A percentile compares a stretch with the other conserved stretches of the same genome.
Conservation (phyloP, 116 monocot genomes). For the Iris pallida region DNA sequence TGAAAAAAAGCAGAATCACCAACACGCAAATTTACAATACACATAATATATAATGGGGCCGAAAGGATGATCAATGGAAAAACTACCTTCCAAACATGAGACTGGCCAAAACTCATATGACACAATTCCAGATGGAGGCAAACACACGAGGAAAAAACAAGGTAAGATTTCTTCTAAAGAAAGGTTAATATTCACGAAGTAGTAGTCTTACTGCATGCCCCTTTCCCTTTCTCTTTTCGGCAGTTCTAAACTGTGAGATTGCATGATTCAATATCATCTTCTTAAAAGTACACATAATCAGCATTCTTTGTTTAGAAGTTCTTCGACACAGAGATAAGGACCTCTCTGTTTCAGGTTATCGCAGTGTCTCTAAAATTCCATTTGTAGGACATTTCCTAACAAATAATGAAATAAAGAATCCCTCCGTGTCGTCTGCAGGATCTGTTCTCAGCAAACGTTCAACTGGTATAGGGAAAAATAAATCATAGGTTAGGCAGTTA, state of each 20-base stretch:
- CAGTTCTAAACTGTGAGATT: not conserved
- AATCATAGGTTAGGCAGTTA: not conserved
- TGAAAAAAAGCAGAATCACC: too few relatives aligned
- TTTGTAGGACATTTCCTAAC: constrained; percentile 30
- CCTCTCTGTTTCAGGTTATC: constrained; percentile 3
- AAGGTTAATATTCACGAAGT: too few relatives aligned
- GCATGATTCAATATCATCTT: not conserved
- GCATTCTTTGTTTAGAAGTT: too few relatives aligned
- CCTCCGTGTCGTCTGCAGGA: constrained; percentile 63
- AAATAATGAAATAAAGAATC: constrained; percentile 90
- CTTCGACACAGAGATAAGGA: not conserved
- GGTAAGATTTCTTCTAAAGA: too few relatives aligned
- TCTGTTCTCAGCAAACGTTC: constrained; percentile 69
- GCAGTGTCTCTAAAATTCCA: not conserved
- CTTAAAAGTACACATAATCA: not conserved
- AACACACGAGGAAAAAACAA: too few relatives aligned
- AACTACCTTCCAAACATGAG: too few relatives aligned
- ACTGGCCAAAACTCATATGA: too few relatives aligned
- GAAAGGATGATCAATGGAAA: too few relatives aligned
- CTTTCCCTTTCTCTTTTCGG: not conserved
- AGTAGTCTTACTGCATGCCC: too few relatives aligned
- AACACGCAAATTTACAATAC: too few relatives aligned
- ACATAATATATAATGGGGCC: too few relatives aligned
- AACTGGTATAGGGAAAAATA: constrained; percentile 33
- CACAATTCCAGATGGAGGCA: too few relatives aligned